Evolutionary conservation across 1,284 basidiomycete genomes (phyloP).

Genomic region (Puccinia coronata): DNA sequence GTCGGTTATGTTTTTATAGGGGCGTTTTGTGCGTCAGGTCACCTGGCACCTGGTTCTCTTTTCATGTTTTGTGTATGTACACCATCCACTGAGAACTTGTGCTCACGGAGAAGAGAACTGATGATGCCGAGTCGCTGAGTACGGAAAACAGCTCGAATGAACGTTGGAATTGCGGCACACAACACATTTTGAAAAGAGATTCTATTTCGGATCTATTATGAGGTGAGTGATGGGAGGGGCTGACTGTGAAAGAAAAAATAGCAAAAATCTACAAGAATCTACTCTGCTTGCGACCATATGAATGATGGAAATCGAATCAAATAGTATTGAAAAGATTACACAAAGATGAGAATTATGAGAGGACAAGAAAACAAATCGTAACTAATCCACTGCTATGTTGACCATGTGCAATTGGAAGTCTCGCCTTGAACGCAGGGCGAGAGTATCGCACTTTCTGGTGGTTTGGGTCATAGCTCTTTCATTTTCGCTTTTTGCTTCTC

Average conservation of each 20-base stretch:
- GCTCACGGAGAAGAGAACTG: too few relatives aligned
- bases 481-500: slow-evolving; percentile 78
- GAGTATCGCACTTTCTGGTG: slow-evolving; percentile 51
- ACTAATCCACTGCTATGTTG: not conserved
- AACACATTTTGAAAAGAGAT: not conserved
- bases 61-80: too few relatives aligned
- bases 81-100: too few relatives aligned
- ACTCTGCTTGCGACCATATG: not conserved
- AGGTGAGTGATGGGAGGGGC: too few relatives aligned
- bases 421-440: not conserved
- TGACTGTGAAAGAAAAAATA: not conserved
- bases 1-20: too few relatives aligned
- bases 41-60: too few relatives aligned
- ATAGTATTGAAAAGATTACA: not conserved
- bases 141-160: too few relatives aligned
- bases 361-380: too few relatives aligned
- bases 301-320: not conserved
- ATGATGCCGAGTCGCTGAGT: too few relatives aligned
- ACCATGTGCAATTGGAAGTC: not conserved
- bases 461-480: slow-evolving; percentile 67
- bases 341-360: not conserved
- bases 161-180: too few relatives aligned
- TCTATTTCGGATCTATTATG: not conserved
- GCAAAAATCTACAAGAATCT: slow-evolving; percentile 5
- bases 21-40: too few relatives aligned